These are phyloP conservation scores for Nannizzia gypsea DNA, from an alignment of 2,329 filamentous ascomycete species.

Conservation along the genomic window DNA sequence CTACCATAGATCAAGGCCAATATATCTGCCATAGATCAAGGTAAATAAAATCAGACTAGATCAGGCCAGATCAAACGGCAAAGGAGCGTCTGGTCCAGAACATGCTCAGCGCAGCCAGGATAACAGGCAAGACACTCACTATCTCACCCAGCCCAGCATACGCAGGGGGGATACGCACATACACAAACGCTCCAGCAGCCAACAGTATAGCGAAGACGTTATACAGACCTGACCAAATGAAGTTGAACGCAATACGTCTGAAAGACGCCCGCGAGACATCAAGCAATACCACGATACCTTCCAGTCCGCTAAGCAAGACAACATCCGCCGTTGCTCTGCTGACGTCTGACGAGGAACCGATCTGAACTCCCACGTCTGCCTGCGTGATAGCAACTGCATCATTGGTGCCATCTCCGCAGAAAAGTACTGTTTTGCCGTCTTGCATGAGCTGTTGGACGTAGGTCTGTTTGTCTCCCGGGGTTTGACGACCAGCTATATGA, in stretches of 20 bases:
- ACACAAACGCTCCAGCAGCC: slow-evolving; percentile 53
- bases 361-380: slow-evolving; percentile 59
- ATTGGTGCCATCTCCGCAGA: slow-evolving; percentile 69
- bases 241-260: slow-evolving; percentile 52
- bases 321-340: slow-evolving; percentile 57
- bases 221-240: slow-evolving; percentile 58
- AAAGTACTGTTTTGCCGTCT: slow-evolving; percentile 43
- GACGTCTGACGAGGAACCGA: slow-evolving; percentile 52
- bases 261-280: slow-evolving; percentile 38
- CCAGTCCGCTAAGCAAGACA: slow-evolving; percentile 49
- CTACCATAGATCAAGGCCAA: too few species aligned
- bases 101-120: slow-evolving; percentile 38
- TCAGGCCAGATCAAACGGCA: not conserved
- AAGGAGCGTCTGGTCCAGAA: not conserved
- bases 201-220: slow-evolving; percentile 58
- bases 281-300: slow-evolving; percentile 47
- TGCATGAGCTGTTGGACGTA: slow-evolving; percentile 37
- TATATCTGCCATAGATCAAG: too few species aligned
- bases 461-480: slow-evolving; percentile 43
- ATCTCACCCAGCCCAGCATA: slow-evolving; percentile 62
- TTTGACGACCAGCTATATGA: slow-evolving; percentile 37
- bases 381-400: slow-evolving; percentile 61
- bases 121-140: slow-evolving; percentile 61
- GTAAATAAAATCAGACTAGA: too few species aligned
- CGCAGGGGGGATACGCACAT: slow-evolving; percentile 46